Percentiles rank a stretch among this genome's conserved stretches.
These are phyloP conservation scores for Leccinum disarticulatum DNA, from an alignment of 768 basidiomycete species.

Conservation along the genomic window DNA sequence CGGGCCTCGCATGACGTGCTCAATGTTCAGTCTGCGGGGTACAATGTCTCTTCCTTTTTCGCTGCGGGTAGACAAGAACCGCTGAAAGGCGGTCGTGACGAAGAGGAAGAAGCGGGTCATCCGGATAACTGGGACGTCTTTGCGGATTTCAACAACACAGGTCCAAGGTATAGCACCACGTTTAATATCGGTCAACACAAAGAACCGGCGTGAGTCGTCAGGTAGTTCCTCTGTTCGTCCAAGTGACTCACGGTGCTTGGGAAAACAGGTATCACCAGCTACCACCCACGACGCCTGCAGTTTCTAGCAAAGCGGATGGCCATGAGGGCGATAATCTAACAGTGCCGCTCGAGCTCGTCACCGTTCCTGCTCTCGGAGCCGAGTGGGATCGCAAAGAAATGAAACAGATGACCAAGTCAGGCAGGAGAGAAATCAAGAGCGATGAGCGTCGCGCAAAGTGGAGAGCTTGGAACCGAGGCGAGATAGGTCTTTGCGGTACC, in stretches of 20 bases:
- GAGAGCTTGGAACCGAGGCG: constrained; percentile 76
- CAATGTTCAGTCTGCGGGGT: constrained; percentile 59
- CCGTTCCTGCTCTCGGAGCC: constrained; percentile 86
- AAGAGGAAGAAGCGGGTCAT: constrained; percentile 50
- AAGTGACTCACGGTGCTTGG: constrained; percentile 6
- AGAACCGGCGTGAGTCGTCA: constrained; percentile 46
- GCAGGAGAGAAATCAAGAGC: constrained; percentile 58
- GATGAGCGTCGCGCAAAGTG: constrained; percentile 57
- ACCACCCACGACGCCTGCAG: constrained; percentile 26
- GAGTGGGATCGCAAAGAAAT: constrained; percentile 88
- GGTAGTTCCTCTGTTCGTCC: not conserved
- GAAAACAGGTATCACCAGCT: constrained; percentile 46
- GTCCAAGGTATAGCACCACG: constrained; percentile 71
- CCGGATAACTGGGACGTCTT: constrained; percentile 73
- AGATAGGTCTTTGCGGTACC: constrained; percentile 74
- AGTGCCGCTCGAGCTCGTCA: constrained; percentile 71
- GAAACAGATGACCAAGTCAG: constrained; percentile 71
- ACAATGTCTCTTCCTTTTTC: constrained; percentile 70
- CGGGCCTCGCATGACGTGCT: constrained; percentile 49
- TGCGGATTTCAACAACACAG: constrained; percentile 87
- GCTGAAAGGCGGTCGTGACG: constrained; percentile 74
- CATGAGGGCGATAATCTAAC: constrained; percentile 27
- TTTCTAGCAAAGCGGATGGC: constrained; percentile 37
- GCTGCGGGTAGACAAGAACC: constrained; percentile 72
- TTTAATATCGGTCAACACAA: constrained; percentile 45